Evolutionary conservation across 208 protist species (phyloP).

Genomic region (Trypanosoma cruzi): DNA sequence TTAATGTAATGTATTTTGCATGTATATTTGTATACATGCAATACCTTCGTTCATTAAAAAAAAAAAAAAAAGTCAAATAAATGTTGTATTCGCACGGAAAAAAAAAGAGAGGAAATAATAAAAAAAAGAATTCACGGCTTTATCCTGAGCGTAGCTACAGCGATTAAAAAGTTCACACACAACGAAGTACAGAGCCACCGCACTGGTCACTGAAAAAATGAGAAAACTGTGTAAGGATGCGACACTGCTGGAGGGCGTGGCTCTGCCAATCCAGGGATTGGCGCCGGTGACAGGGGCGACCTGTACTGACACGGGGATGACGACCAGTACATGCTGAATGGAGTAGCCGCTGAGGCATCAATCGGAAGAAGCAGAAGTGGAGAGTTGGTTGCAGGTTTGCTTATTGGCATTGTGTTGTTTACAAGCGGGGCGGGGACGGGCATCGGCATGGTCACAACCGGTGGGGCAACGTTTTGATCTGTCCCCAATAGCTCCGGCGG

Average conservation of each 20-base stretch:
- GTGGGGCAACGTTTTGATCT: constrained; percentile 31
- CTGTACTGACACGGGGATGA: background rate
- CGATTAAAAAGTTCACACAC: background rate
- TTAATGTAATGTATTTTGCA: too few species aligned
- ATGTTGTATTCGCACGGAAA: background rate
- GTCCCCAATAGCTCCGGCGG: constrained; percentile 45
- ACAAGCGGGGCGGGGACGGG: background rate
- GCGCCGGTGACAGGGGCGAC: background rate
- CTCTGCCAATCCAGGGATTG: background rate
- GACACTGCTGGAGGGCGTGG: background rate
- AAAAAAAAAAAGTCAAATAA: background rate
- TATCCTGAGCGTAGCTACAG: background rate
- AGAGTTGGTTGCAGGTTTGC: constrained; percentile 25
- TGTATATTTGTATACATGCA: background rate
- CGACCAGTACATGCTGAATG: background rate
- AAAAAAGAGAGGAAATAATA: constrained; percentile 12
- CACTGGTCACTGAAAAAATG: background rate
- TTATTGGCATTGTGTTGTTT: constrained; percentile 9
- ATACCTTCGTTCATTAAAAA: background rate
- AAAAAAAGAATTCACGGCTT: background rate
- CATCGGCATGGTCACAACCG: constrained; percentile 13
- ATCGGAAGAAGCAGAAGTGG: background rate
- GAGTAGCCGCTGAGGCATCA: background rate
- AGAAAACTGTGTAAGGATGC: background rate
- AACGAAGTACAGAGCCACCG: background rate